Evolutionary conservation across 306 rosid genomes (phyloP), one percentile per base, ranked within the genome.

Genomic region (Gynostemma pentaphyllum): DNA sequence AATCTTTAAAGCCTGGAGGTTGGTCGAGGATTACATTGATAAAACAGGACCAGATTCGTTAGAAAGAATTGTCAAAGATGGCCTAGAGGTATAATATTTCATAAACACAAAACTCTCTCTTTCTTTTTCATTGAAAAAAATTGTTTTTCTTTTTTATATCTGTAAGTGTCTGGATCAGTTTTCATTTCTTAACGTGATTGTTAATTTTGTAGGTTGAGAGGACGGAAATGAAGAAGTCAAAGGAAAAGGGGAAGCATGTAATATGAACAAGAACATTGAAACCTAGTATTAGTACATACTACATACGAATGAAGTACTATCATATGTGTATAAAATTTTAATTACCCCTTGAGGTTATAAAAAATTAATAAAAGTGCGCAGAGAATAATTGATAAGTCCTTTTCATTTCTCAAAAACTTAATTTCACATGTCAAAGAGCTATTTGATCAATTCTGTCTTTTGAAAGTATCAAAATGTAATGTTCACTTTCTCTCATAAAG

Each of bases 21-120:
- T 85, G 4, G 96, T 92, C 11, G 96, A 88, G 71, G 79, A 76
- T 32, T 88, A 79, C 62, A 86, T 88, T 5, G 80, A 84, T 70
- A 49, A 54, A 42, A 56, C 74, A 66, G 99, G 97, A 26, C 30
- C 81, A 19, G 94, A 88, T 49, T 75, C 95, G 34, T 86, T 94
- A 36, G 91, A 94, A 10, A 74, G 76, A 68, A 84, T 84, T 30
- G 60, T 88, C 70, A 84, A 62, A 81, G 81, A 74, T 37, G 95
- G n/a, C 19, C 46, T 44, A 64, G n/a, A 64, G 1, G 66, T 61
- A 39, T 15, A 12, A 60, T 21, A 22, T 19, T 39, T 22, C 48
- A 13, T 11, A 45, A 5, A 9, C 13, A 2, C 8, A n/a, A n/a
- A n/a, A n/a, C n/a, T 52, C 50, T 61, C 37, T 40, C 11, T 61